Evolutionary conservation across 2,329 filamentous ascomycete genomes (phyloP), one percentile per base, ranked within the genome.

Genomic region (Hypoxylon sp.): DNA sequence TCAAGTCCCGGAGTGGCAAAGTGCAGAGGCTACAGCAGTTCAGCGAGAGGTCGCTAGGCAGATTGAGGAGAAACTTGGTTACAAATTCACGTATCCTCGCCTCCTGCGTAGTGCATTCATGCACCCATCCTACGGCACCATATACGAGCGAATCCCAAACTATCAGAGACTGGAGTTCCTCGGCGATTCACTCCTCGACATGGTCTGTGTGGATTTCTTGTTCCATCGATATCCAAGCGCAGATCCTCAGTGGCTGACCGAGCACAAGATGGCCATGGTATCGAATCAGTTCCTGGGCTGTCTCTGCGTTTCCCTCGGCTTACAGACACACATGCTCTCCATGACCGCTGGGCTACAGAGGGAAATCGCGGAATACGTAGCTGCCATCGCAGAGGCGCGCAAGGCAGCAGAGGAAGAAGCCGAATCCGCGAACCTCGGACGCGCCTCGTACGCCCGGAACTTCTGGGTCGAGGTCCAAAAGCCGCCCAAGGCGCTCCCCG

Each of bases 261-360:
- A 98, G 80, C 95, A 98, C 85, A 98, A 98, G 82, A 98, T 97
- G 90, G 93, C 94, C n/a, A 98, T 99, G 93, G 94, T 96, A 0
- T 96, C 93, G 58, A 99, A 99, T 81, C 94, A 94, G 67, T 99
- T 98, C 76, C 86, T 98, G 1, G 93, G 92, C 1, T 93, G 90
- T 17, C 83, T 98, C 2, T 92, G 92, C 65, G 93, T 97, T 2
- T 86, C 88, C 52, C 86, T 98, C 0, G 91, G 88, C 0, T 91
- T 98, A 61, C 90, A 98, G 76, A 87, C 84, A 53, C 90, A 95
- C 76, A 81, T 98, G 15, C 86, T 89, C 0, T 81, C 85, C 5
- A 84, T 92, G 7, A 82, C 81, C 2, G 73, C 80, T 0, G 72
- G 74, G 0, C 74, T 87, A 35, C 79, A 84, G 35, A 80, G 78